phyloP scores from a whole-genome alignment of 257 asterid genomes.

The Solanum habrochaites region DNA sequence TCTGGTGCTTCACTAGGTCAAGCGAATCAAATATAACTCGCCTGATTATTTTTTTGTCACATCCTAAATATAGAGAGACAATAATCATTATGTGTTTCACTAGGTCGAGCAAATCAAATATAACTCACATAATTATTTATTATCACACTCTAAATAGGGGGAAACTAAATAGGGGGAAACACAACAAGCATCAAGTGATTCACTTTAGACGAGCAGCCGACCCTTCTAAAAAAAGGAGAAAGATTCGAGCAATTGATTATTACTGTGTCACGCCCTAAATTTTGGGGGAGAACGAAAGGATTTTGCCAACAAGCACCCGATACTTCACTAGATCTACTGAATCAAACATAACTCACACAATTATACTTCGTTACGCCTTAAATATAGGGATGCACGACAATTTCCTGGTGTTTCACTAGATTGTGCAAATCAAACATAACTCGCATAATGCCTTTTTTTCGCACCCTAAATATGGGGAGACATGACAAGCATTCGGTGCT shows the following conservation, averaged over 20 bases:
- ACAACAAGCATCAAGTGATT: background rate
- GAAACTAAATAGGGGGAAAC: too few species aligned
- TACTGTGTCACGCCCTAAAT: background rate
- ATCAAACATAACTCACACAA: background rate
- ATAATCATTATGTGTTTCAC: background rate
- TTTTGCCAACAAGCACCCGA: background rate
- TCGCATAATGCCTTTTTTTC: background rate
- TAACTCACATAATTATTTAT: background rate
- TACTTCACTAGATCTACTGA: background rate
- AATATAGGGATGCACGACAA: background rate
- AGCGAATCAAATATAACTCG: background rate
- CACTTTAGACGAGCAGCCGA: background rate
- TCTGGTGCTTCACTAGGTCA: background rate
- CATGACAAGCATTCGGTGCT: background rate
- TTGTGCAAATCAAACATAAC: background rate
- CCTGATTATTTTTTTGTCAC: background rate
- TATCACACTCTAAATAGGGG: background rate
- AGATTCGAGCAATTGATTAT: background rate
- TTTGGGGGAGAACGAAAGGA: too few species aligned
- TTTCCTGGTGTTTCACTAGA: background rate
- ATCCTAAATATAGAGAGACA: background rate
- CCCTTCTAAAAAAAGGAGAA: too few species aligned
- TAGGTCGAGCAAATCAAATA: background rate
- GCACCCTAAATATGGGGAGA: background rate
- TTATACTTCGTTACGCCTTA: background rate